phyloP scores from a whole-genome alignment of 148 eudicot genomes.

The Rhododendron griersonianum region DNA sequence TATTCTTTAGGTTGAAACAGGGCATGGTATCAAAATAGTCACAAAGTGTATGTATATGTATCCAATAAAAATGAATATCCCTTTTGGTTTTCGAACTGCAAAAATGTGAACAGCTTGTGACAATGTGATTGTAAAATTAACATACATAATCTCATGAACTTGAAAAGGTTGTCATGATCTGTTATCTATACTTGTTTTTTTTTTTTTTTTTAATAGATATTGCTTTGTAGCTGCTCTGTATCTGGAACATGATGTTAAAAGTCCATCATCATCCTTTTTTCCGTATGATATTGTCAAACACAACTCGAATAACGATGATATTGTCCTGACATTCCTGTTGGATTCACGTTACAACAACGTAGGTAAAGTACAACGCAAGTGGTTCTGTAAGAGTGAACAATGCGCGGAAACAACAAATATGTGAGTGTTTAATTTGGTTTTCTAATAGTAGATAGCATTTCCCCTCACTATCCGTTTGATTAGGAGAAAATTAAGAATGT shows the following conservation, averaged over 20 bases:
- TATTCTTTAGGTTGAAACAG: not conserved
- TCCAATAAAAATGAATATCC: not conserved
- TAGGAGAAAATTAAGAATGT: not conserved
- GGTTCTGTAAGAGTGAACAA: not conserved
- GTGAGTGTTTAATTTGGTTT: not conserved
- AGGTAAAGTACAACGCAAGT: not conserved
- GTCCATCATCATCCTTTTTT: not conserved
- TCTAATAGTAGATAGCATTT: not conserved
- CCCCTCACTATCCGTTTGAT: not conserved
- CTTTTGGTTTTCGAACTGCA: not conserved
- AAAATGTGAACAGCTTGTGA: conserved; percentile 2
- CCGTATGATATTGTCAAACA: not conserved
- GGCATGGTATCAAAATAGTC: not conserved
- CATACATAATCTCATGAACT: not conserved
- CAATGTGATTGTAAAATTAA: not conserved
- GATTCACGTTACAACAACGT: not conserved
- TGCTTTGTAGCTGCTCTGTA: not conserved
- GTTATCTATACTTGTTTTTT: not conserved
- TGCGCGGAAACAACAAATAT: not conserved
- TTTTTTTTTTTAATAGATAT: not conserved
- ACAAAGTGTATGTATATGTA: not conserved
- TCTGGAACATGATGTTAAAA: not conserved
- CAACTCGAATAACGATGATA: not conserved
- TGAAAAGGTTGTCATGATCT: not conserved
- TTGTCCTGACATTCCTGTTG: not conserved